phyloP scores from a whole-genome alignment of 352 stramenopile species.

The Phytopythium mirpurense region DNA sequence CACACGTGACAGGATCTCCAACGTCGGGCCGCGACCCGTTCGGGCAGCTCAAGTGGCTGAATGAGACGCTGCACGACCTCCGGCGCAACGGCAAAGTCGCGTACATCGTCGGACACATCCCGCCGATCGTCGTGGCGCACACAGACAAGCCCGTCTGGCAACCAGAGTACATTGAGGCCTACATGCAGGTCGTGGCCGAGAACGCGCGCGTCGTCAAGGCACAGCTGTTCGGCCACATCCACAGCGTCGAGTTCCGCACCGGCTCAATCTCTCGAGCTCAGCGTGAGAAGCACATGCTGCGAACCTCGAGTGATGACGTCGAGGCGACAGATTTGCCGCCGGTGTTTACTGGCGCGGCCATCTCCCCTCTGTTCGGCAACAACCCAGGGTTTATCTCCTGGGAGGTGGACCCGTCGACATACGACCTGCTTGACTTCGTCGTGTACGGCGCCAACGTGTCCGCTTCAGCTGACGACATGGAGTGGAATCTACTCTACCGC shows the following conservation, averaged over 20 bases:
- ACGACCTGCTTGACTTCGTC: constrained; percentile 65
- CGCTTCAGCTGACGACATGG: constrained; percentile 19
- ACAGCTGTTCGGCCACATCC: constrained; percentile 90
- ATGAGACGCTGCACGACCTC: constrained; percentile 55
- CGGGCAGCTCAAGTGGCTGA: constrained; percentile 87
- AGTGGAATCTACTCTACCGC: constrained; percentile 52
- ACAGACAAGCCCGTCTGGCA: constrained; percentile 80
- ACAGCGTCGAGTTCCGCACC: constrained; percentile 89
- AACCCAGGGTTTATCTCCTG: constrained; percentile 90
- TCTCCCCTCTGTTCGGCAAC: constrained; percentile 89
- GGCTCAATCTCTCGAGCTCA: constrained; percentile 14
- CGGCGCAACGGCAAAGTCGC: constrained; percentile 38
- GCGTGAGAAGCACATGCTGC: constrained; percentile 11
- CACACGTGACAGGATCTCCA: constrained; percentile 9
- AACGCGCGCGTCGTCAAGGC: constrained; percentile 69
- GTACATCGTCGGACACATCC: constrained; percentile 90
- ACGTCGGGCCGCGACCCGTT: constrained; percentile 72
- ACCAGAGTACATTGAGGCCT: constrained; percentile 74
- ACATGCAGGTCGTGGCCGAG: constrained; percentile 65
- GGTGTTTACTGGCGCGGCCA: constrained; percentile 70
- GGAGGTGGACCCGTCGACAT: constrained; percentile 60
- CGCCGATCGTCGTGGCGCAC: constrained; percentile 87
- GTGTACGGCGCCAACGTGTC: constrained; percentile 79
- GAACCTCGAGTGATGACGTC: constrained; percentile 11
- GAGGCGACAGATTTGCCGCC: constrained; percentile 36